Evolutionary conservation across 305 asterid species (phyloP).

Genomic region (Salvia sclarea): DNA sequence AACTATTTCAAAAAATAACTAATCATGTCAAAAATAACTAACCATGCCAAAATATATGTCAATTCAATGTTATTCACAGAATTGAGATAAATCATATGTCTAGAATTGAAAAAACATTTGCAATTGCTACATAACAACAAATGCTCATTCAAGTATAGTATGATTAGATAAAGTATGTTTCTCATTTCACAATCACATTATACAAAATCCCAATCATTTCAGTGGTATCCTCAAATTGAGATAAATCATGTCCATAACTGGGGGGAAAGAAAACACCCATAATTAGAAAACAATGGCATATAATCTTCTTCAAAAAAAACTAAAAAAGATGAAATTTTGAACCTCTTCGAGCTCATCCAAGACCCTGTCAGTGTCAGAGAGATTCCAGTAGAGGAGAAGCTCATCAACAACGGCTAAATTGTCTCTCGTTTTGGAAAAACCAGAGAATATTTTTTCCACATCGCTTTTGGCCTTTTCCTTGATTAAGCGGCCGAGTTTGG

Average conservation of each 20-base stretch:
- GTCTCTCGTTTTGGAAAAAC: constrained; percentile 85
- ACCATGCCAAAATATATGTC: neutral
- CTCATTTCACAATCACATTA: too few species aligned
- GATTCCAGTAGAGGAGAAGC: constrained; percentile 92
- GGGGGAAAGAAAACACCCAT: too few species aligned
- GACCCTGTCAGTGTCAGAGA: constrained; percentile 87
- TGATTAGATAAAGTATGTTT: too few species aligned
- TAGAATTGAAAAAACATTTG: too few species aligned
- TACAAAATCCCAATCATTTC: too few species aligned
- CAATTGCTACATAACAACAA: too few species aligned
- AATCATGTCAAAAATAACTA: neutral
- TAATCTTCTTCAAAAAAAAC: neutral
- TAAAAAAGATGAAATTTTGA: constrained; percentile 2
- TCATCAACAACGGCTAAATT: constrained; percentile 91
- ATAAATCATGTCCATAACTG: neutral
- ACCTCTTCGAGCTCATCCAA: constrained; percentile 97
- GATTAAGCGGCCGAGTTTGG: constrained; percentile 84
- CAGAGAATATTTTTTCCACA: constrained; percentile 85
- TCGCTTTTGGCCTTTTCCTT: constrained; percentile 93
- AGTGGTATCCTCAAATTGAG: too few species aligned
- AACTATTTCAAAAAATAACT: neutral
- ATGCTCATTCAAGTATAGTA: too few species aligned
- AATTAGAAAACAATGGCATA: neutral
- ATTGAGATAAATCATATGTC: neutral
- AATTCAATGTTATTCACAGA: neutral